Evolutionary conservation across 768 basidiomycete genomes (phyloP).

Genomic region (Cystobasidium ongulense): DNA sequence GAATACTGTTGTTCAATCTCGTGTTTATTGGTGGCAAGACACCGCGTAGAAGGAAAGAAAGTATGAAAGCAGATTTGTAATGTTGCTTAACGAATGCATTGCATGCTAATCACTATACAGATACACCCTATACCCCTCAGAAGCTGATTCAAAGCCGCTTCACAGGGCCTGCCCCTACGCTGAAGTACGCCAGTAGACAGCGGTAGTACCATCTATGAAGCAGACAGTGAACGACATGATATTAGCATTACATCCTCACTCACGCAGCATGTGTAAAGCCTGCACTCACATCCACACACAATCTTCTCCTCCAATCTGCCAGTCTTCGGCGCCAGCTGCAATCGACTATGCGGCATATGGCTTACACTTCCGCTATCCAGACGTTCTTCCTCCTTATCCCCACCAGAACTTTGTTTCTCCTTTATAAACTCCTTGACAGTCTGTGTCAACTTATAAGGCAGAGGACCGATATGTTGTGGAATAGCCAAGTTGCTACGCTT

Average conservation of each 20-base stretch:
- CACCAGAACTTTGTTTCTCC: neutral
- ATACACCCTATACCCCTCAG: neutral
- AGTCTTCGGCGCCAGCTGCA: constrained; percentile 42
- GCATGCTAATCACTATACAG: no score
- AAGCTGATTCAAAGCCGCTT: neutral
- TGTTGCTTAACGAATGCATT: no score
- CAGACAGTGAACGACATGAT: constrained; percentile 42
- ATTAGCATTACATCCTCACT: constrained; percentile 28
- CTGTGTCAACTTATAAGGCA: constrained; percentile 34
- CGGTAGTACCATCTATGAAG: constrained; percentile 45
- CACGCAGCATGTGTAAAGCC: neutral
- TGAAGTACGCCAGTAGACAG: constrained; percentile 45
- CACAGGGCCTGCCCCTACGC: neutral
- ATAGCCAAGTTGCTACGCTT: constrained; percentile 47
- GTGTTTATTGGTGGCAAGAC: no score
- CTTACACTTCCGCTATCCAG: constrained; percentile 43
- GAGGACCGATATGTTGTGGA: constrained; percentile 47
- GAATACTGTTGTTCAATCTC: no score
- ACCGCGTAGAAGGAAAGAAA: no score
- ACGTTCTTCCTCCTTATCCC: constrained; percentile 33
- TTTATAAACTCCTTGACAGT: neutral
- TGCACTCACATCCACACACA: neutral
- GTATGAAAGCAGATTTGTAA: no score
- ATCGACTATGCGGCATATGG: constrained; percentile 46
- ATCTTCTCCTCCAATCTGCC: constrained; percentile 27